phyloP scores from a whole-genome alignment of 441 rosid genomes.

The Hypseocharis bilobata region DNA sequence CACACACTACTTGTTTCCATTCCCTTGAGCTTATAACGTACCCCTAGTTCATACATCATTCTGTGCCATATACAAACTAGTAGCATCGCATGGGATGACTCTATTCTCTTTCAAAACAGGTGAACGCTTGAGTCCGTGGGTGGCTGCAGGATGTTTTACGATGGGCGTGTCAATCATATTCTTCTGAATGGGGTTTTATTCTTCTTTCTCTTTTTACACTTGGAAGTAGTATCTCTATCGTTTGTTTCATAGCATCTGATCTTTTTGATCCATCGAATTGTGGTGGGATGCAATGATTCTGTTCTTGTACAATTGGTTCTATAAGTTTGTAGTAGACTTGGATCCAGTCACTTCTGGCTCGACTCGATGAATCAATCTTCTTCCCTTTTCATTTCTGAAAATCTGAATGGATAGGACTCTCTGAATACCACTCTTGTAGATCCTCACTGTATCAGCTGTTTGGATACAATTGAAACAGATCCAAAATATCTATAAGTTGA shows the following conservation, averaged over 20 bases:
- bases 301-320: neutral
- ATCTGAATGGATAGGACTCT: no score
- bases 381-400: no score
- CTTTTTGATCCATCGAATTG: neutral
- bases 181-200: neutral
- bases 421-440: no score
- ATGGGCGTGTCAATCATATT: neutral
- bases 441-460: no score
- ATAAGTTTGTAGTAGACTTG: neutral
- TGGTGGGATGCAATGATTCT: neutral
- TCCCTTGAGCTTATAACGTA: neutral
- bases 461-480: no score
- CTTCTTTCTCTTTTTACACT: neutral
- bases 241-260: neutral
- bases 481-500: no score
- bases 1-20: neutral
- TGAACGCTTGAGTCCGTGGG: constrained; percentile 1
- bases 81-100: no score
- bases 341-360: no score
- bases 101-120: neutral
- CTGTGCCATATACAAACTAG: no score
- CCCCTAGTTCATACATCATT: no score
- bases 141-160: neutral
- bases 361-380: no score
- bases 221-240: neutral